Evolutionary conservation across 108 stramenopile species (phyloP).

Genomic region (Stephanodiscus triporus): DNA sequence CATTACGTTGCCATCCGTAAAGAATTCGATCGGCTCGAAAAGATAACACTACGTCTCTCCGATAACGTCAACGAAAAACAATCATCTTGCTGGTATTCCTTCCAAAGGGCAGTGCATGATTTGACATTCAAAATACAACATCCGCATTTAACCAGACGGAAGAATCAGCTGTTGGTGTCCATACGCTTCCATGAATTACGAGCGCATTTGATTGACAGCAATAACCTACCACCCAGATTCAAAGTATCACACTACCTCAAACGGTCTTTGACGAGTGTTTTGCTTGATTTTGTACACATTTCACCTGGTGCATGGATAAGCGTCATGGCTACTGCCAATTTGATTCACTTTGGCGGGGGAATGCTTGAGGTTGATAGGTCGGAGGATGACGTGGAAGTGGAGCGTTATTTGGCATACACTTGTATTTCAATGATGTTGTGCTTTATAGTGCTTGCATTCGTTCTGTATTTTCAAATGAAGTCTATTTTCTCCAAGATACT

Average conservation of each 20-base stretch:
- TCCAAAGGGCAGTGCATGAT: constrained; percentile 8
- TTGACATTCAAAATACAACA: constrained; percentile 34
- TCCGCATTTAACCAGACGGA: constrained; percentile 35
- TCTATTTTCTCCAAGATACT: constrained; percentile 50
- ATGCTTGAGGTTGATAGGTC: constrained; percentile 59
- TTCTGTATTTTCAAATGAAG: constrained; percentile 46
- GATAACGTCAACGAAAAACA: not conserved
- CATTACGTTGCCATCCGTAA: constrained; percentile 91
- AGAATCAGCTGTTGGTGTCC: constrained; percentile 67
- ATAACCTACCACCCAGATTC: constrained; percentile 73
- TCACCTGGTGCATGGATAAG: constrained; percentile 76
- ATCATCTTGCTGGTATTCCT: not conserved
- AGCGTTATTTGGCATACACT: constrained; percentile 37
- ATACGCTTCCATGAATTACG: constrained; percentile 87
- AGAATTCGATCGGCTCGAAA: constrained; percentile 77
- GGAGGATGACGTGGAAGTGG: constrained; percentile 21
- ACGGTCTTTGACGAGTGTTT: constrained; percentile 59
- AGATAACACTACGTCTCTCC: not conserved
- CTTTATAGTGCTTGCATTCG: constrained; percentile 27
- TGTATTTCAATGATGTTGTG: constrained; percentile 40
- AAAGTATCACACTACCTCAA: constrained; percentile 84
- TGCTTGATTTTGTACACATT: constrained; percentile 77
- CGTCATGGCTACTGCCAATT: constrained; percentile 60
- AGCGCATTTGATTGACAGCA: constrained; percentile 75
- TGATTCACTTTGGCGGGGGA: constrained; percentile 70